Conservation (phyloP, 805 yeast species). For the Candida wancherniae region DNA sequence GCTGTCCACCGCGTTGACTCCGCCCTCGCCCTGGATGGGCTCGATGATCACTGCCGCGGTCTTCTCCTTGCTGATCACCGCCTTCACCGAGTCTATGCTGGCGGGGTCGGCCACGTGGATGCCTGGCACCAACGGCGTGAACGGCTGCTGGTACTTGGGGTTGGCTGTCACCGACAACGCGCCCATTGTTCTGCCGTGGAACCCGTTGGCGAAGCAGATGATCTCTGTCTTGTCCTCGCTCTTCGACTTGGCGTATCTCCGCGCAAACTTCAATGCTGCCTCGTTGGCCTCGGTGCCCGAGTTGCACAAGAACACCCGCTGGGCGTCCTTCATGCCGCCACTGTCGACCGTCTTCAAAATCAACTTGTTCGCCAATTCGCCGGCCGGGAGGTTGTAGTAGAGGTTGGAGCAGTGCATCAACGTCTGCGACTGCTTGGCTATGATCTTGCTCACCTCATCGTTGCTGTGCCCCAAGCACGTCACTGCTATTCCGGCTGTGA, state of each 20-base stretch:
- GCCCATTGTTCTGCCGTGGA: conserved; percentile 96
- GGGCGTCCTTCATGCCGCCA: conserved; percentile 80
- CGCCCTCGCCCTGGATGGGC: conserved; percentile 99
- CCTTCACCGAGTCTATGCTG: conserved; percentile 55
- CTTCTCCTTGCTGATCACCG: conserved; percentile 48
- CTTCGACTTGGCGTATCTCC: conserved; percentile 68
- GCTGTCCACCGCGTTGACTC: conserved; percentile 62
- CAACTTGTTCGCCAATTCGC: conserved; percentile 67
- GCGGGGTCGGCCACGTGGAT: conserved; percentile 63
- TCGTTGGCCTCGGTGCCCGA: conserved; percentile 60
- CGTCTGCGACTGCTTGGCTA: conserved; percentile 65
- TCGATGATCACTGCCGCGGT: conserved; percentile 93
- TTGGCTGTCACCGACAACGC: conserved; percentile 89
- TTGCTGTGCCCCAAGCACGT: conserved; percentile 90
- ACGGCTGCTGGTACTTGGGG: conserved; percentile 88
- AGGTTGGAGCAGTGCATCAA: conserved; percentile 83
- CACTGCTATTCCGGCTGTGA: conserved; percentile 95
- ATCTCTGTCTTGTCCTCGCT: conserved; percentile 62
- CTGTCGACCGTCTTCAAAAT: conserved; percentile 61
- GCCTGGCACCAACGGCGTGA: conserved; percentile 89
- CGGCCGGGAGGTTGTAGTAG: conserved; percentile 79
- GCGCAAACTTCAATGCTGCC: conserved; percentile 58
- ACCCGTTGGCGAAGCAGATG: conserved; percentile 81
- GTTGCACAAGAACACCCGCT: conserved; percentile 61
- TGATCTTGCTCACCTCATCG: conserved; percentile 64